Percentiles rank a stretch among this genome's conserved stretches.
phyloP scores from a whole-genome alignment of 148 eudicot genomes.

The Vaccinium macrocarpon region DNA sequence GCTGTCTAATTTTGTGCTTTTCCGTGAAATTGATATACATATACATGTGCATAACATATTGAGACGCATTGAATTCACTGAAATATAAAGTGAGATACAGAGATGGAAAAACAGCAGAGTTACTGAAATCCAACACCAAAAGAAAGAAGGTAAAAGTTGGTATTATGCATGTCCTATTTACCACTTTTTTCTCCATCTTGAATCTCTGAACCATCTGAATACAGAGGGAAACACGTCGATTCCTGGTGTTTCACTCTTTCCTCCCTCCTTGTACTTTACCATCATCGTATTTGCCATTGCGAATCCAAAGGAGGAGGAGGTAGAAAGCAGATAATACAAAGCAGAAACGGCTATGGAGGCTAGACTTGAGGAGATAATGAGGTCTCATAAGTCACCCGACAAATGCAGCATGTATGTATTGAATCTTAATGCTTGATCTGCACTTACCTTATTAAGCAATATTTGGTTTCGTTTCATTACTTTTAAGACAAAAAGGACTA shows the following conservation, averaged over 20 bases:
- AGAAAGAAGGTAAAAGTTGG: background rate
- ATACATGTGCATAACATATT: background rate
- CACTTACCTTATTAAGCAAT: background rate
- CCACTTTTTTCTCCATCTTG: constrained; percentile 27
- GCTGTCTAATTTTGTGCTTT: background rate
- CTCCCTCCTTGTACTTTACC: background rate
- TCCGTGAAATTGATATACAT: background rate
- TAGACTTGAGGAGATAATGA: too few relatives aligned
- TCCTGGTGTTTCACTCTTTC: background rate
- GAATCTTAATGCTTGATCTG: background rate
- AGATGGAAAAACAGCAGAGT: background rate
- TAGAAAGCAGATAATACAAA: background rate
- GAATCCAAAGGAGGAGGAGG: background rate
- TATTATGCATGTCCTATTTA: background rate
- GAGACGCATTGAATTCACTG: background rate
- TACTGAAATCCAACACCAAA: background rate
- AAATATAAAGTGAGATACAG: background rate
- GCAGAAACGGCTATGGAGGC: background rate
- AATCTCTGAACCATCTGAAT: constrained; percentile 12
- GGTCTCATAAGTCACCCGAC: background rate
- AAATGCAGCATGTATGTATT: background rate
- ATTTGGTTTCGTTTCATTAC: background rate
- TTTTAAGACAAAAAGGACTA: background rate
- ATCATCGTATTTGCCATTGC: background rate
- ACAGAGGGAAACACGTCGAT: background rate